Percentiles rank a stretch among this genome's conserved stretches.
These are phyloP conservation scores for Oldenlandia corymbosa DNA, from an alignment of 257 asterid genomes.

Conservation along the genomic window DNA sequence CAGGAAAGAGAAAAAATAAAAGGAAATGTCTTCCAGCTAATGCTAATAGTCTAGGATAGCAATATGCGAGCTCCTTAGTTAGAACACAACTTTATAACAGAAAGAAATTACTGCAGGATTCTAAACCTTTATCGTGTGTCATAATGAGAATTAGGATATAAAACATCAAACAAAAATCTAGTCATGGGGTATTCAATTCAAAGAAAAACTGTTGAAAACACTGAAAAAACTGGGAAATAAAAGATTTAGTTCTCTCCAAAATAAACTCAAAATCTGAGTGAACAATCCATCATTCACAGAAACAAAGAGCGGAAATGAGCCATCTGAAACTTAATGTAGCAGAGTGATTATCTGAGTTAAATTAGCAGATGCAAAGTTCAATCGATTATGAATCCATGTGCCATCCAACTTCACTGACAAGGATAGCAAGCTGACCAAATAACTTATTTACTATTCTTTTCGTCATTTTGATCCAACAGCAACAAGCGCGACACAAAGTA, in stretches of 20 bases:
- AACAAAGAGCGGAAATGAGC: neutral
- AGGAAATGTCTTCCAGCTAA: neutral
- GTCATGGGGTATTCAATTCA: neutral
- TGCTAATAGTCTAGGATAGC: no score
- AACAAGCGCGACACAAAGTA: neutral
- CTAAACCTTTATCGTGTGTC: neutral
- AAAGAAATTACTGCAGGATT: neutral
- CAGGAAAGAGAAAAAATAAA: no score
- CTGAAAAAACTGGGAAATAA: neutral
- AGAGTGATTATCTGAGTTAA: no score
- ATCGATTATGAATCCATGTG: neutral
- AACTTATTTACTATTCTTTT: neutral
- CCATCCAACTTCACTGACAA: neutral
- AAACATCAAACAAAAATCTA: neutral
- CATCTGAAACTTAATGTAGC: no score
- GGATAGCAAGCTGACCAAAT: neutral
- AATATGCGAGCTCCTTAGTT: neutral
- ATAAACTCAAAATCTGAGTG: no score
- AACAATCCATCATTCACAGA: no score
- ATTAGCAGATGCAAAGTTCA: neutral
- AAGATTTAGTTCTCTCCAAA: neutral
- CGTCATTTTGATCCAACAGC: neutral
- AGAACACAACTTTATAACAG: neutral
- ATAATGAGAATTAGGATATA: neutral
- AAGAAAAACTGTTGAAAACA: neutral